Percentiles rank a stretch among this genome's conserved stretches.
phyloP scores from a whole-genome alignment of 139 green algal genomes.

The Asterochloris sp. region DNA sequence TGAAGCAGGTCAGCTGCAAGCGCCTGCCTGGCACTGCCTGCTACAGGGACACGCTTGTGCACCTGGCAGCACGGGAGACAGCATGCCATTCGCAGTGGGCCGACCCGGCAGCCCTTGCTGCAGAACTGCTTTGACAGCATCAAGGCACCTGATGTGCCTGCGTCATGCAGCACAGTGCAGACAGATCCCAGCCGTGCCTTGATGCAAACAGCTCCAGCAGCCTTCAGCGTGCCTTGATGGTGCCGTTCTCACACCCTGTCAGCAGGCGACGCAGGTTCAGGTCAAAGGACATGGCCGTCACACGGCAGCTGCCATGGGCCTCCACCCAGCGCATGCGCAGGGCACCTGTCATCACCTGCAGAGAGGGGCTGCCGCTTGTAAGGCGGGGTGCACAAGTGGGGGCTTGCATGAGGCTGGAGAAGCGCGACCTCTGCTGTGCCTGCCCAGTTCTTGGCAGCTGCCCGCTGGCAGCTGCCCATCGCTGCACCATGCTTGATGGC shows the following conservation, averaged over 20 bases:
- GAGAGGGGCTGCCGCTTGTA: neutral
- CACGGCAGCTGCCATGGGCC: conserved; percentile 36
- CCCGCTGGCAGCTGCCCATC: conserved; percentile 4
- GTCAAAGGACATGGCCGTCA: conserved; percentile 65
- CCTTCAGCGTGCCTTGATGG: conserved; percentile 32
- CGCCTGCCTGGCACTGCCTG: neutral
- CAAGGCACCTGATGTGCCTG: neutral
- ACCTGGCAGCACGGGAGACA: neutral
- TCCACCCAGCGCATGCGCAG: conserved; percentile 38
- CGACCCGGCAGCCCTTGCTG: neutral
- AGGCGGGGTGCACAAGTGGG: neutral
- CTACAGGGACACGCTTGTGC: neutral
- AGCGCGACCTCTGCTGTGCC: neutral
- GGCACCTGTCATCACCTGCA: conserved; percentile 16
- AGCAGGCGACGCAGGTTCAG: conserved; percentile 45
- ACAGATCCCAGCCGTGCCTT: too few relatives aligned
- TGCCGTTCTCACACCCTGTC: conserved; percentile 49
- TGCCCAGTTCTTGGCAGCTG: neutral
- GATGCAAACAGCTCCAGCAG: neutral
- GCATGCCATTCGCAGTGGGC: neutral
- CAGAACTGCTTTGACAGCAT: neutral
- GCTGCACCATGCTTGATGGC: too few relatives aligned
- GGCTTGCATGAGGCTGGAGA: neutral
- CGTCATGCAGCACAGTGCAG: neutral
- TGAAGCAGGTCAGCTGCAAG: neutral